These are phyloP conservation scores for Umbelopsis sp. DNA, from an alignment of 192 early-diverging fungal species.

Conservation along the genomic window DNA sequence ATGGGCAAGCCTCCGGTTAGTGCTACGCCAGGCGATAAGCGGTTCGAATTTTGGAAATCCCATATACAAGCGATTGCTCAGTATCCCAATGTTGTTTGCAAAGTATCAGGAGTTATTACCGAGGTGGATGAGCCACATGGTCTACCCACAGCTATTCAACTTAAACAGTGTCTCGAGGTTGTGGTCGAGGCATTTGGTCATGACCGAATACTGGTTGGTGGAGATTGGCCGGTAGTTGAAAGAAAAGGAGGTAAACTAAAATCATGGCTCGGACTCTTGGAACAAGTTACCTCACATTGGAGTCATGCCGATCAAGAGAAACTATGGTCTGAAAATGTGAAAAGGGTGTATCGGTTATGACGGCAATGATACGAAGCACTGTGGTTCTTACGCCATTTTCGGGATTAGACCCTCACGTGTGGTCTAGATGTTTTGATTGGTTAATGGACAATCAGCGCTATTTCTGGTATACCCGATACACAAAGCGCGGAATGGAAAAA, in stretches of 20 bases:
- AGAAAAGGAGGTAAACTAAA: conserved; percentile 12
- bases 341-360: conserved; percentile 4
- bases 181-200: conserved; percentile 28
- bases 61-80: conserved; percentile 20
- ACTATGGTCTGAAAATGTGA: conserved; percentile 32
- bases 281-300: conserved; percentile 22
- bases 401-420: background rate
- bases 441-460: background rate
- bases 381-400: background rate
- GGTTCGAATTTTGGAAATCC: conserved; percentile 28
- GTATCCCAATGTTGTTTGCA: conserved; percentile 33
- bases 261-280: conserved; percentile 27
- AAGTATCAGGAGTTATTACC: conserved; percentile 30
- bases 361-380: background rate
- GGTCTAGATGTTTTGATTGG: background rate
- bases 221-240: conserved; percentile 37
- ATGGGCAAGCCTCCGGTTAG: conserved; percentile 37
- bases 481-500: background rate
- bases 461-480: background rate
- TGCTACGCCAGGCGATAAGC: conserved; percentile 15
- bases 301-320: conserved; percentile 26
- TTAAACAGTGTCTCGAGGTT: conserved; percentile 28
- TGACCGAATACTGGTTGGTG: conserved; percentile 35
- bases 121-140: conserved; percentile 22
- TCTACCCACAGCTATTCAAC: background rate